Evolutionary conservation across 2,329 filamentous ascomycete genomes (phyloP).

Genomic region (Dendrostoma leiphaemia): DNA sequence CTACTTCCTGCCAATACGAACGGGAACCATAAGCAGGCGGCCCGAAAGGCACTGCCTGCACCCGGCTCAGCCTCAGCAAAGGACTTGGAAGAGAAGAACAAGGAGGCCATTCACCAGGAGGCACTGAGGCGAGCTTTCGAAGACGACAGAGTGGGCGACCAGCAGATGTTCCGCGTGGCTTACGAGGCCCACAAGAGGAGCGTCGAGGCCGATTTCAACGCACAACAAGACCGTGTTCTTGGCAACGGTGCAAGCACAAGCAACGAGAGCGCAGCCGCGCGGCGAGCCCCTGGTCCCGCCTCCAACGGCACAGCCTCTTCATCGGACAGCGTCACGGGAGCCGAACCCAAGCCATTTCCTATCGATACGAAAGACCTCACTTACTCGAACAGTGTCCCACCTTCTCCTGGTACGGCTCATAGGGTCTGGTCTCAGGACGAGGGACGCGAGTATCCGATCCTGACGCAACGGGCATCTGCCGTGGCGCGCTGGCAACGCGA

Average conservation of each 20-base stretch:
- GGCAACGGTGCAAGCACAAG: too few species aligned
- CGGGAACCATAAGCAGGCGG: conserved; percentile 21
- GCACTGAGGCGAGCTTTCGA: conserved; percentile 66
- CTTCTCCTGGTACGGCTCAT: conserved; percentile 8
- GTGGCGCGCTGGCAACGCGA: conserved; percentile 69
- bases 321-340: background rate
- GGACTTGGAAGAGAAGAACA: conserved; percentile 3
- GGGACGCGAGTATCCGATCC: conserved; percentile 66
- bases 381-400: background rate
- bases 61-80: conserved; percentile 34
- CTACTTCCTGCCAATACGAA: conserved; percentile 27
- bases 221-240: conserved; percentile 13
- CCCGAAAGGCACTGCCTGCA: conserved; percentile 27
- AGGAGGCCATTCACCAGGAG: conserved; percentile 59
- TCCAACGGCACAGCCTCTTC: background rate
- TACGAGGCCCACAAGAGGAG: conserved; percentile 59
- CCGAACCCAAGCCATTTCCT: background rate
- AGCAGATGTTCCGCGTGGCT: conserved; percentile 62
- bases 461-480: conserved; percentile 66
- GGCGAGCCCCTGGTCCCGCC: conserved; percentile 8
- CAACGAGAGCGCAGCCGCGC: conserved; percentile 18
- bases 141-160: conserved; percentile 67
- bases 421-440: conserved; percentile 65
- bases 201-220: conserved; percentile 50
- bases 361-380: background rate